Conservation (phyloP, 2,329 filamentous ascomycete species). For the Aspergillus sp. region DNA sequence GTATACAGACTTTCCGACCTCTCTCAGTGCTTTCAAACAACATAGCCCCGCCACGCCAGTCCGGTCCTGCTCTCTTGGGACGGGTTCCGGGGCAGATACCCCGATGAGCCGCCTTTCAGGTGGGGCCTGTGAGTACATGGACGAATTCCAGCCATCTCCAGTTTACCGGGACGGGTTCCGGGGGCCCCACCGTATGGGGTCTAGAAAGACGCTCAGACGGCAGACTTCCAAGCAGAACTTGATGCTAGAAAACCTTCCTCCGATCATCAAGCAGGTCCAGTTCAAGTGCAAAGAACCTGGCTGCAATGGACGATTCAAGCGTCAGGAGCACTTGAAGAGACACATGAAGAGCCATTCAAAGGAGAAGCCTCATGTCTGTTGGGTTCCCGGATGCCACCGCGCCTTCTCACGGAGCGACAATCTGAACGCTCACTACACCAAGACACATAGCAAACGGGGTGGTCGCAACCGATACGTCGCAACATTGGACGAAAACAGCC, state of each 20-base stretch:
- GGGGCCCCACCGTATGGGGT: conserved; percentile 31
- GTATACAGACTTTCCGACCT: conserved; percentile 37
- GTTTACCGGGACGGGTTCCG: conserved; percentile 31
- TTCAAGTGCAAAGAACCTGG: conserved; percentile 44
- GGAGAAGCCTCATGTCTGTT: conserved; percentile 45
- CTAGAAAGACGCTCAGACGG: conserved; percentile 31
- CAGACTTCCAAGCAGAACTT: conserved; percentile 36
- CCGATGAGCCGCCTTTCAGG: conserved; percentile 37
- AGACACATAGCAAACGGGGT: conserved; percentile 48
- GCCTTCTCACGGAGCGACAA: conserved; percentile 47
- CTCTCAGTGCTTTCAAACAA: conserved; percentile 33
- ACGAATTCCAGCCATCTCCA: conserved; percentile 36
- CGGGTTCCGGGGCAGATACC: conserved; percentile 34
- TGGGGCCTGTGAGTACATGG: conserved; percentile 33
- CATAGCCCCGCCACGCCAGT: conserved; percentile 39
- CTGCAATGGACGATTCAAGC: conserved; percentile 48
- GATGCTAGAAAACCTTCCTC: conserved; percentile 37
- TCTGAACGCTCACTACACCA: conserved; percentile 47
- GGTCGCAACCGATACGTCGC: conserved; percentile 48
- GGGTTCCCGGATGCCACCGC: conserved; percentile 44
- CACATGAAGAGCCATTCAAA: conserved; percentile 50
- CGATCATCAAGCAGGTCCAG: conserved; percentile 42
- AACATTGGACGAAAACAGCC: conserved; percentile 44
- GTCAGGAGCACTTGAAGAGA: conserved; percentile 51
- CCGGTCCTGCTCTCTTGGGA: conserved; percentile 36